phyloP scores from a whole-genome alignment of 192 early-diverging fungal genomes.

The Geranomyces variabilis region DNA sequence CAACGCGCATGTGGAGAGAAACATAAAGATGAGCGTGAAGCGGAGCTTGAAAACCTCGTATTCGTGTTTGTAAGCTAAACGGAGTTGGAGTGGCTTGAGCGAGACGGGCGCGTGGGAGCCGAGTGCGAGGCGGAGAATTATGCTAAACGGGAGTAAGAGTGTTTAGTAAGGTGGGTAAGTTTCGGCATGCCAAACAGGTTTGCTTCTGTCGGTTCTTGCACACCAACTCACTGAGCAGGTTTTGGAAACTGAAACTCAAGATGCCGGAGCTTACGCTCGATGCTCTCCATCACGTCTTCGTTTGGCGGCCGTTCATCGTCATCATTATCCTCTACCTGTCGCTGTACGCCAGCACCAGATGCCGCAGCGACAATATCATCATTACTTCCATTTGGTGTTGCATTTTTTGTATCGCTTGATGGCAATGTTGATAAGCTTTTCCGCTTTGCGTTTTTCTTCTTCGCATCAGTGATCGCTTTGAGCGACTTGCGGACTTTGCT shows the following conservation, averaged over 20 bases:
- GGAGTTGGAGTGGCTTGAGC: constrained; percentile 38
- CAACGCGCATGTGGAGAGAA: constrained; percentile 4
- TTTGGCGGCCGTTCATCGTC: neutral
- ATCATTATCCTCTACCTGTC: neutral
- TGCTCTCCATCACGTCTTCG: neutral
- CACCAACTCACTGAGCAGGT: constrained; percentile 37
- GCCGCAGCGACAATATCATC: no score
- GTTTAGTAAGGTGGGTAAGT: neutral
- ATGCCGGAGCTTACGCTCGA: constrained; percentile 27
- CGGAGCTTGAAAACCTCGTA: constrained; percentile 51
- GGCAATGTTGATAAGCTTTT: no score
- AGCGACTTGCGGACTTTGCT: constrained; percentile 9
- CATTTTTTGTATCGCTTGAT: no score
- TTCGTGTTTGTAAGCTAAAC: constrained; percentile 49
- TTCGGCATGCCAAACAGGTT: no score
- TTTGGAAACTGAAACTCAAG: constrained; percentile 44
- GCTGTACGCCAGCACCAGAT: no score
- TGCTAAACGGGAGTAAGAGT: constrained; percentile 16
- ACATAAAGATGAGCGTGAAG: constrained; percentile 34
- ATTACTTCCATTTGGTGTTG: no score
- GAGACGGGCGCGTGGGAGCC: constrained; percentile 44
- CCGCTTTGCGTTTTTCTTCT: no score
- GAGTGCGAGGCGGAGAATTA: constrained; percentile 48
- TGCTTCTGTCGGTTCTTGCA: neutral
- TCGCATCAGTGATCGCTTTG: neutral